phyloP scores from a whole-genome alignment of 1,284 basidiomycete genomes.

The Vanrija sp. region DNA sequence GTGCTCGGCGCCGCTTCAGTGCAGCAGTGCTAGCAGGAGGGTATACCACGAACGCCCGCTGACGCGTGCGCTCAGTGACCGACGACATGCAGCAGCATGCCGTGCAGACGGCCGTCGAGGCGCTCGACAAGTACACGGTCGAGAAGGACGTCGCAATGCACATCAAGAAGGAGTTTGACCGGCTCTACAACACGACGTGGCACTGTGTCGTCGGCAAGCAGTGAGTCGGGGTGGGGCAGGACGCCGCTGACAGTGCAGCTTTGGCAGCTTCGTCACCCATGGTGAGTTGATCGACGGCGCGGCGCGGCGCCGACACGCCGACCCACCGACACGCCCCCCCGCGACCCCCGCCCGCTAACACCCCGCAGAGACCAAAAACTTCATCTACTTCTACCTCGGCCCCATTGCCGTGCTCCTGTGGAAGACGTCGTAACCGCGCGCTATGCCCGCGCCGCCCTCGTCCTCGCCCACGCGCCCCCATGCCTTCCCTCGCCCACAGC shows the following conservation, averaged over 20 bases:
- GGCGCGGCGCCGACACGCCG: neutral
- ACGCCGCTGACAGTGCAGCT: slow-evolving; percentile 47
- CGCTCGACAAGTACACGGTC: slow-evolving; percentile 84
- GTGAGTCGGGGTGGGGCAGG: slow-evolving; percentile 26
- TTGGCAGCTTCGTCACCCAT: slow-evolving; percentile 95
- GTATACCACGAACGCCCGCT: neutral
- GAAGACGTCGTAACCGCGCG: slow-evolving; percentile 64
- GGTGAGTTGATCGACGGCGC: slow-evolving; percentile 58
- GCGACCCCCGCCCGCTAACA: neutral
- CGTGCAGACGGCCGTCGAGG: slow-evolving; percentile 78
- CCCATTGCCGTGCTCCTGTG: slow-evolving; percentile 85
- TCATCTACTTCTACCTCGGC: slow-evolving; percentile 94
- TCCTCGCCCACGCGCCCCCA: neutral
- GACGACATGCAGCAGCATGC: slow-evolving; percentile 93
- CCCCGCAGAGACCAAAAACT: slow-evolving; percentile 82
- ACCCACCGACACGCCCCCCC: neutral
- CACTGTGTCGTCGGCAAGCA: slow-evolving; percentile 90
- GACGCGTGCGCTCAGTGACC: slow-evolving; percentile 55
- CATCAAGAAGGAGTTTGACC: slow-evolving; percentile 97
- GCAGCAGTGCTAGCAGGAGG: neutral
- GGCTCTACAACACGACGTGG: slow-evolving; percentile 86
- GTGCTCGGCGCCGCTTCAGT: neutral
- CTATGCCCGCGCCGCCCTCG: neutral
- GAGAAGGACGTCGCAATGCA: slow-evolving; percentile 97
- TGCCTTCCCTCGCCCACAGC: neutral